A percentile compares a stretch with the other conserved stretches of the same genome.
Conservation (phyloP, 176 grass and related monocot species). For the Hyparrhenia diplandra region DNA sequence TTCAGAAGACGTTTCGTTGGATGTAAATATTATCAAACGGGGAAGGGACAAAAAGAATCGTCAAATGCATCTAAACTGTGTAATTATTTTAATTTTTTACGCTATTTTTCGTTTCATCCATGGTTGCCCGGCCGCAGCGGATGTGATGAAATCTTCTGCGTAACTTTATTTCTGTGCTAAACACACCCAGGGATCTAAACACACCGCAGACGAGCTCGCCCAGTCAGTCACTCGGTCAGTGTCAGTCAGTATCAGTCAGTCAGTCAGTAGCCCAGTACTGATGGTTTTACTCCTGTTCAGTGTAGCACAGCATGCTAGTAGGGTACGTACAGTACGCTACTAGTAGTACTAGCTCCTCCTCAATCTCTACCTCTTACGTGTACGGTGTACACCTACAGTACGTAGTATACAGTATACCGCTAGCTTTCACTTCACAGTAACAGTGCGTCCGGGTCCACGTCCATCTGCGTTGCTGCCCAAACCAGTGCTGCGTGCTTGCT, state of each 20-base stretch:
- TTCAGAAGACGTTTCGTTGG: too few relatives aligned
- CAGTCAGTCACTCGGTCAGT: not conserved
- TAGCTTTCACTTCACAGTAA: conserved; percentile 24
- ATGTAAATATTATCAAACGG: too few relatives aligned
- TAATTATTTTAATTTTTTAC: too few relatives aligned
- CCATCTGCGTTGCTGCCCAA: not conserved
- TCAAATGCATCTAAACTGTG: too few relatives aligned
- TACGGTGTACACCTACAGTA: not conserved
- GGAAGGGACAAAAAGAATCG: too few relatives aligned
- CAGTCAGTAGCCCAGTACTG: not conserved
- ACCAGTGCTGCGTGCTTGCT: not conserved
- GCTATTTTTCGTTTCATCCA: too few relatives aligned
- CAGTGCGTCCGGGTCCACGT: not conserved
- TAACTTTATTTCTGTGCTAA: too few relatives aligned
- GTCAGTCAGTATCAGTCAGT: not conserved
- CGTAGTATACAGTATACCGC: not conserved
- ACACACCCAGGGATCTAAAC: too few relatives aligned
- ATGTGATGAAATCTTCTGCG: too few relatives aligned
- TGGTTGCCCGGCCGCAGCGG: too few relatives aligned
- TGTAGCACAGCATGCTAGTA: not conserved
- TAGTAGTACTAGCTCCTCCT: not conserved
- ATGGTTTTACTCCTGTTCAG: not conserved
- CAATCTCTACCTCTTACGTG: not conserved
- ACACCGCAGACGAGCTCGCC: too few relatives aligned
- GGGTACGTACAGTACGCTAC: not conserved